Base-by-base conservation (phyloP, 2,329 filamentous ascomycete genomes). In the Xylariaceae sp. region DNA sequence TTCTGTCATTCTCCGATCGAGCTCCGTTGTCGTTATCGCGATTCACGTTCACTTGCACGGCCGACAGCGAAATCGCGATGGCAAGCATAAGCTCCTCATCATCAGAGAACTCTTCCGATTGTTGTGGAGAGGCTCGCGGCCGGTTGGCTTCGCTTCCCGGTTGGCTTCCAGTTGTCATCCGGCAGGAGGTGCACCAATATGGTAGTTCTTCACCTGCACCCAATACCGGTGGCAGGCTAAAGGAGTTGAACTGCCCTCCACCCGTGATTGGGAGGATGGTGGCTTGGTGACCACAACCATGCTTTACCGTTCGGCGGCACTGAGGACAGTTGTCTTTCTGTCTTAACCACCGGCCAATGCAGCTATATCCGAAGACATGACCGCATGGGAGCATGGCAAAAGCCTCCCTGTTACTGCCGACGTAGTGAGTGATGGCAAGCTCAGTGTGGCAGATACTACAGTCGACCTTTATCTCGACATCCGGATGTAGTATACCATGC, bases 301-400 rank as follows among this genome's bases (percentile, higher is more conserved):
- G 37, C 1, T 3, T 1, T 30, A 50, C 19, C 1, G 0, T 5
- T 18, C 12, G 43, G 9, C 57, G 50, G n/a, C 57, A 60, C 2
- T 13, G 13, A 0, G 57, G 57, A 40, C 57, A 58, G n/a, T 10
- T 49, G 1, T 21, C n/a, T 1, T 1, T 16, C 1, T 16, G 15
- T 10, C 5, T 1, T 3, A 55, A 32, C 54, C 54, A 57, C 1
- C 15, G 2, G 0, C 1, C 15, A 8, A 55, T n/a, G 18, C 57
- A 59, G 10, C 13, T 2, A 3, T 43, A 7, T 4, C 57, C 55
- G n/a, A 55, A 59, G 1, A 51, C 8, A 9, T 59, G 57, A 2
- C 55, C 55, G n/a, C 57, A 59, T 0, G 55, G 49, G 2, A 59
- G 37, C 39, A 55, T 22, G 1, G 52, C 6, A 8, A 53, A 57